These are phyloP conservation scores for Stemphylium beticola DNA, from an alignment of 2,329 filamentous ascomycete species.

Conservation along the genomic window DNA sequence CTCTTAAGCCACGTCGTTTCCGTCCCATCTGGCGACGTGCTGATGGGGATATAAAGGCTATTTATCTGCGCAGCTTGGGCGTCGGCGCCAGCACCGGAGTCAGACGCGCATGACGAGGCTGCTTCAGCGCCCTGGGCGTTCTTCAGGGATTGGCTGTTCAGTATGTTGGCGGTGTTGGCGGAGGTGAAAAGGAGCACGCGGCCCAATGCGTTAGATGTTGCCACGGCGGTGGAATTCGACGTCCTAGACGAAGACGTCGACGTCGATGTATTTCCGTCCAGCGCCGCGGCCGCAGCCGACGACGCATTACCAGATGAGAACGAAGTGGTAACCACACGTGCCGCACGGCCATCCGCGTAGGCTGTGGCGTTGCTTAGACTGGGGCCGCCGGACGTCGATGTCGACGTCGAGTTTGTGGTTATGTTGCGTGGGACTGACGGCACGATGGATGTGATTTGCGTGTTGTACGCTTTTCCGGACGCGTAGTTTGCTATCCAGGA, in stretches of 20 bases:
- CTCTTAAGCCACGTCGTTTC: not conserved
- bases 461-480: not conserved
- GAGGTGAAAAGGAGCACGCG: not conserved
- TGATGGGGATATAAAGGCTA: constrained; percentile 1
- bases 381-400: not conserved
- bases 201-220: not conserved
- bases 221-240: not conserved
- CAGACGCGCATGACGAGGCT: not conserved
- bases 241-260: not conserved
- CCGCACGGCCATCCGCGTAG: not conserved
- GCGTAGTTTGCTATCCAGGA: constrained; percentile 2
- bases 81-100: not conserved
- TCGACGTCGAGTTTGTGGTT: not conserved
- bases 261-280: not conserved
- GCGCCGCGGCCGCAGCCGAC: not conserved
- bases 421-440: not conserved
- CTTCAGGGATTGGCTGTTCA: not conserved
- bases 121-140: not conserved
- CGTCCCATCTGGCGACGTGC: not conserved
- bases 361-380: not conserved
- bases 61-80: not conserved
- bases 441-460: not conserved
- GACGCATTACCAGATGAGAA: not conserved
- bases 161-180: not conserved
- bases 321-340: not conserved